Evolutionary conservation across 371 early-diverging fungal species (phyloP).

Genomic region (Actinomortierella ambigua): DNA sequence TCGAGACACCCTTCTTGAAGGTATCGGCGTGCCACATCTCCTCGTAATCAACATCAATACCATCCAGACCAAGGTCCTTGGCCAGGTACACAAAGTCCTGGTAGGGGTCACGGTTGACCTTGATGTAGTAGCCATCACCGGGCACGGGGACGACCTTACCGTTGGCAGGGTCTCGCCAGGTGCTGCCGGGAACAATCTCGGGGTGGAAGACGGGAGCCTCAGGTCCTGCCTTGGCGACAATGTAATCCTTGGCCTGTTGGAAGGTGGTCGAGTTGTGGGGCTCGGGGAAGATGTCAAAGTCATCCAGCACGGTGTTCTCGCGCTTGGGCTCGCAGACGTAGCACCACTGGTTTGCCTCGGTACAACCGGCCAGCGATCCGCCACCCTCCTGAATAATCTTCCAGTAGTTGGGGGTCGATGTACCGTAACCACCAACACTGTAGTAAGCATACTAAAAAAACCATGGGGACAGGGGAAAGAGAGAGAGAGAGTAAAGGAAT

Average conservation of each 20-base stretch:
- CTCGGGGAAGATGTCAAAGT: constrained; percentile 48
- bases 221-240: constrained; percentile 24
- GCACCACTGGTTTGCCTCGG: constrained; percentile 47
- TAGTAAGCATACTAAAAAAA: constrained; percentile 40
- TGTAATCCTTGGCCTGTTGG: constrained; percentile 28
- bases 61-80: constrained; percentile 45
- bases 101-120: constrained; percentile 43
- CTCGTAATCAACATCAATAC: constrained; percentile 46
- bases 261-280: constrained; percentile 41
- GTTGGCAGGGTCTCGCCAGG: constrained; percentile 36
- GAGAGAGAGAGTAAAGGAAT: no score
- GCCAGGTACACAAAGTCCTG: constrained; percentile 44
- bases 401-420: constrained; percentile 45
- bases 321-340: constrained; percentile 46
- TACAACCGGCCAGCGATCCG: constrained; percentile 29
- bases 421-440: constrained; percentile 46
- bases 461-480: no score
- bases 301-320: constrained; percentile 28
- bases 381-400: constrained; percentile 40
- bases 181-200: constrained; percentile 33
- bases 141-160: constrained; percentile 21
- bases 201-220: constrained; percentile 34
- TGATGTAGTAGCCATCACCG: constrained; percentile 30
- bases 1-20: constrained; percentile 24
- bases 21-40: constrained; percentile 48